Evolutionary conservation across 2,329 filamentous ascomycete genomes (phyloP), one percentile per base, ranked within the genome.

Genomic region (Arthrobotrys iridis): DNA sequence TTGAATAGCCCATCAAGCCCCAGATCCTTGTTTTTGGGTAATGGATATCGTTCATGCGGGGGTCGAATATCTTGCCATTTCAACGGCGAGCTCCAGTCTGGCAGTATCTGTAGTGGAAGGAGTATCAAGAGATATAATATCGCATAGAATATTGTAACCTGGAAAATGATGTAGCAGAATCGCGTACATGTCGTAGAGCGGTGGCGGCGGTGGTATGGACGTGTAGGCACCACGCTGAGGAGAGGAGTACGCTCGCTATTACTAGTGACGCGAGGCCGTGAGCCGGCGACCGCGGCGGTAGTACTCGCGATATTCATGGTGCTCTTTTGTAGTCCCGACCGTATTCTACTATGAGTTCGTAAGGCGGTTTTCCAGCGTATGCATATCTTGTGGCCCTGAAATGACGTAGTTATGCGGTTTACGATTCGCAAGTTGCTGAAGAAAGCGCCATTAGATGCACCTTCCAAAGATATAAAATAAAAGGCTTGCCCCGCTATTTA

Each of bases 101-200:
- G 71, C 24, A 75, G 11, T 22, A 75, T 43, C 7, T 41, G 55
- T 7, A 75, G 57, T 1, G 71, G 71, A 15, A 75, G 48, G 4
- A 75, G 57, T 20, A 75, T 43, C 40, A 75, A 57, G 4, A 75
- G 40, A 22, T 75, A 75, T 22, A 75, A 59, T 7, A 75, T 57
- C 24, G 71, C 20, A 59, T 75, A 75, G 33, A 75, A 75, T n/a
- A 75, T 48, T 1, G 63, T 59, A 50, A 75, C 71, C 33, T 75
- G 71, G 3, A 59, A 58, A 40, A 75, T 6, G 24, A 75, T 68
- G 41, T 55, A 58, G 48, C 63, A 68, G 26, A 75, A 75, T 0
- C 71, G 71, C 10, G 57, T 62, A 48, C 71, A 75, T 8, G 71
- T 75, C 7, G 46, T 64, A 2, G 71, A 43, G 15, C 52, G 43